Evolutionary conservation across 768 basidiomycete genomes (phyloP), one percentile per base, ranked within the genome.

Genomic region (Auriculariales sp.): DNA sequence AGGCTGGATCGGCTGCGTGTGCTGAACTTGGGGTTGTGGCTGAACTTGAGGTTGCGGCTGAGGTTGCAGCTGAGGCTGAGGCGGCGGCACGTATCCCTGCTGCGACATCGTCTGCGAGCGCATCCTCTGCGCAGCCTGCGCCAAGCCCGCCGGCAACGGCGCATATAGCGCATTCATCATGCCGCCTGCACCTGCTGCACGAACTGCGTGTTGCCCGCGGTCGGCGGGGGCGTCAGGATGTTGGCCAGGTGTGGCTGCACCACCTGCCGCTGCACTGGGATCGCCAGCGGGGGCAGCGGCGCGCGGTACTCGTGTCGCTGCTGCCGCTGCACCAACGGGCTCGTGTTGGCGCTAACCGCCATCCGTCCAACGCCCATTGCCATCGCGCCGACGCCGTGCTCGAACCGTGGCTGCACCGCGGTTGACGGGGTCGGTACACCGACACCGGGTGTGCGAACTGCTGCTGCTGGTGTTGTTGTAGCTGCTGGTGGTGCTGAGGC

Each of bases 51-150:
- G 66, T 15, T 51, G 57, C 15, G 36, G 17, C 46, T 54, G 46
- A 65, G 69, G 55, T 75, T 75, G 49, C 19, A 69, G 65, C 54
- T 75, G 71, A 51, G 73, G 77, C 49, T 74, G 62, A 49, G 57
- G 60, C 51, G 53, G 56, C 33, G 63, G 63, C 54, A 33, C 31
- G 46, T 52, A 48, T 47, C n/a, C 9, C 7, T 15, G 7, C 22
- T 47, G 24, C 29, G 45, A 29, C 45, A 47, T 1, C 45, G 35
- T 25, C 22, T 48, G 54, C 3, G 52, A 25, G 5, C 19, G 61
- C 61, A 46, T 65, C 61, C 53, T 56, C 30, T 69, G 62, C 6
- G 58, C 56, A 25, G 67, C 74, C 51, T 34, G 28, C 47, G 28
- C 22, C 46, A 29, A 25, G 46, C 11, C 3, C 31, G 46, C 15